phyloP scores from a whole-genome alignment of 345 rosid genomes.

The Rhizophora apiculata region DNA sequence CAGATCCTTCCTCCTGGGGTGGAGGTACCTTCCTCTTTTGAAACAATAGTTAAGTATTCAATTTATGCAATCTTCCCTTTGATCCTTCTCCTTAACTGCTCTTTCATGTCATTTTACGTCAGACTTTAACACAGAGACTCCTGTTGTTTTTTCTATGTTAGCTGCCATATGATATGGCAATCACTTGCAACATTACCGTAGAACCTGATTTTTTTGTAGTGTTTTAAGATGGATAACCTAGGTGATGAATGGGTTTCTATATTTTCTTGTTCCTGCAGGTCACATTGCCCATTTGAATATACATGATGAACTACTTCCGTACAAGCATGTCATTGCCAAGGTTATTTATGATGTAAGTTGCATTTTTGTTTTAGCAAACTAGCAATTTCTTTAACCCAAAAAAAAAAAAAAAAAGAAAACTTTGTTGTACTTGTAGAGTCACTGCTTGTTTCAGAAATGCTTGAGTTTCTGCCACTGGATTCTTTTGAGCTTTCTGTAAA shows the following conservation, averaged over 20 bases:
- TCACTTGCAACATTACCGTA: not conserved
- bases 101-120: not conserved
- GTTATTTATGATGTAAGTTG: constrained; percentile 82
- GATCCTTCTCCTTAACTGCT: not conserved
- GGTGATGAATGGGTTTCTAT: constrained; percentile 18
- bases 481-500: not conserved
- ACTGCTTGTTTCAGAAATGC: not conserved
- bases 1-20: constrained; percentile 83
- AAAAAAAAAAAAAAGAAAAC: not conserved
- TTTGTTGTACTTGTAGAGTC: not conserved
- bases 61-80: constrained; percentile 14
- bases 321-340: constrained; percentile 81
- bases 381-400: not conserved
- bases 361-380: not conserved
- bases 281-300: constrained; percentile 91
- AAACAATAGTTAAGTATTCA: constrained; percentile 81
- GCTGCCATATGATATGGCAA: not conserved
- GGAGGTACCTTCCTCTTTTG: constrained; percentile 91
- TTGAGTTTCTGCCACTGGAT: not conserved
- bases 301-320: constrained; percentile 76
- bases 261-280: constrained; percentile 52
- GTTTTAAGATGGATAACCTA: not conserved
- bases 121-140: not conserved
- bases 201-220: constrained; percentile 1
- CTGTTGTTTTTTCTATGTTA: constrained; percentile 5